phyloP scores from a whole-genome alignment of 75 land plant genomes.

The Larix kaempferi region DNA sequence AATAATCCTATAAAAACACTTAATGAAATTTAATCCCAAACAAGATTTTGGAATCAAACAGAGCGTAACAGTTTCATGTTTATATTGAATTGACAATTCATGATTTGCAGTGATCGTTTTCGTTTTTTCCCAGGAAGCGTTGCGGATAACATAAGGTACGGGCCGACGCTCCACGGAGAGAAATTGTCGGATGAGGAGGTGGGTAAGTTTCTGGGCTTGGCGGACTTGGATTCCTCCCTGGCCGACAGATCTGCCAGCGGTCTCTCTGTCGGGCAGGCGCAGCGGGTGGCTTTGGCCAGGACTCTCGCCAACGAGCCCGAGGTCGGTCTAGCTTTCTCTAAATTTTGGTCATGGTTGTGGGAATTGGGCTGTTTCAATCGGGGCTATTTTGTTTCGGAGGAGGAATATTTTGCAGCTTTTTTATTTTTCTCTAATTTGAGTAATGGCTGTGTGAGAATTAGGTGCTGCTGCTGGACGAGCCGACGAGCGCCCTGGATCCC shows the following conservation, averaged over 20 bases:
- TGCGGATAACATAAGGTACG: slow-evolving; percentile 82
- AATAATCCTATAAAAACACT: too few species aligned
- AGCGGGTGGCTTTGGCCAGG: slow-evolving; percentile 94
- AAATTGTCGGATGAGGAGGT: slow-evolving; percentile 56
- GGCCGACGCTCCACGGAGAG: slow-evolving; percentile 73
- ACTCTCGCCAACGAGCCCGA: slow-evolving; percentile 90
- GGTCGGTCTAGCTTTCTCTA: slow-evolving; percentile 29
- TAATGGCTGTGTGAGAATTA: slow-evolving; percentile 5
- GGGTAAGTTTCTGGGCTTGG: slow-evolving; percentile 42
- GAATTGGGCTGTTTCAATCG: neutral
- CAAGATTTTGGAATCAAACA: neutral
- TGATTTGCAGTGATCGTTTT: too few species aligned
- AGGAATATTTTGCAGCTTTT: neutral
- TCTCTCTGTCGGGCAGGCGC: slow-evolving; percentile 92
- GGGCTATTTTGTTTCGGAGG: neutral
- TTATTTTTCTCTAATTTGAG: neutral
- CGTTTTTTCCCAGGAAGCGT: slow-evolving; percentile 61
- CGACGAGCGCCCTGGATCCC: slow-evolving; percentile 93
- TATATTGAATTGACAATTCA: too few species aligned
- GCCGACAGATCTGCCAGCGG: slow-evolving; percentile 33
- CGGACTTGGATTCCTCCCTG: slow-evolving; percentile 75
- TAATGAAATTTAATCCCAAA: too few species aligned
- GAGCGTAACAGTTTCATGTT: neutral
- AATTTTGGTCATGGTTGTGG: neutral
- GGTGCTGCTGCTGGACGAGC: slow-evolving; percentile 88